Percentiles rank a stretch among this genome's conserved stretches.
Evolutionary conservation across 2,329 filamentous ascomycete species (phyloP).

Genomic region (Plenodomus biglobosus): DNA sequence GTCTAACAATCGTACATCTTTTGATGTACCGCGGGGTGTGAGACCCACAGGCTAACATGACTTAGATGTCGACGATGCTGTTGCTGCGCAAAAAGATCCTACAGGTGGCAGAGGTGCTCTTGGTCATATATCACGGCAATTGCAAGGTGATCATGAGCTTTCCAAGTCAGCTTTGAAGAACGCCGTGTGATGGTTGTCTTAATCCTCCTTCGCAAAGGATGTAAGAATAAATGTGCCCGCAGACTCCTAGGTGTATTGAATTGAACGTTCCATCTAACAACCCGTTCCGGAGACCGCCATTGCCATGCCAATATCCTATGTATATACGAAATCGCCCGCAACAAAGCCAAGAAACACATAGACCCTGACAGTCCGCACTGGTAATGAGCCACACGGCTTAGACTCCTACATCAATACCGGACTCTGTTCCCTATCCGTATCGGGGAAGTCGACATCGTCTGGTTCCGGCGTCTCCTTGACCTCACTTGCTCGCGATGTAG

Average conservation of each 20-base stretch:
- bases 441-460: background rate
- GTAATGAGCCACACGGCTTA: too few species aligned
- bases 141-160: slow-evolving; percentile 25
- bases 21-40: background rate
- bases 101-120: slow-evolving; percentile 50
- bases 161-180: slow-evolving; percentile 29
- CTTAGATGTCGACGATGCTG: slow-evolving; percentile 50
- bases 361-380: too few species aligned
- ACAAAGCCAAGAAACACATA: background rate
- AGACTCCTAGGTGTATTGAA: too few species aligned
- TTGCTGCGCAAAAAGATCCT: slow-evolving; percentile 44
- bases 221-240: too few species aligned
- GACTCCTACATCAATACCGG: background rate
- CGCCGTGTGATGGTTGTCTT: slow-evolving; percentile 38
- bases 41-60: background rate
- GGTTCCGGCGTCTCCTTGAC: background rate
- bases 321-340: too few species aligned
- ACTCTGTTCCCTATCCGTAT: background rate
- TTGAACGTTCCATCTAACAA: too few species aligned
- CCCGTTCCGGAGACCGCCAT: too few species aligned
- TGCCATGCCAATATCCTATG: too few species aligned
- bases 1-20: slow-evolving; percentile 27
- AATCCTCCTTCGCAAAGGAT: too few species aligned
- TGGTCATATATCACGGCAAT: slow-evolving; percentile 45
- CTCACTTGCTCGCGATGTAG: background rate